A percentile compares a stretch with the other conserved stretches of the same genome.
These are phyloP conservation scores for Alternaria solani DNA, from an alignment of 2,329 filamentous ascomycete genomes.

Conservation along the genomic window DNA sequence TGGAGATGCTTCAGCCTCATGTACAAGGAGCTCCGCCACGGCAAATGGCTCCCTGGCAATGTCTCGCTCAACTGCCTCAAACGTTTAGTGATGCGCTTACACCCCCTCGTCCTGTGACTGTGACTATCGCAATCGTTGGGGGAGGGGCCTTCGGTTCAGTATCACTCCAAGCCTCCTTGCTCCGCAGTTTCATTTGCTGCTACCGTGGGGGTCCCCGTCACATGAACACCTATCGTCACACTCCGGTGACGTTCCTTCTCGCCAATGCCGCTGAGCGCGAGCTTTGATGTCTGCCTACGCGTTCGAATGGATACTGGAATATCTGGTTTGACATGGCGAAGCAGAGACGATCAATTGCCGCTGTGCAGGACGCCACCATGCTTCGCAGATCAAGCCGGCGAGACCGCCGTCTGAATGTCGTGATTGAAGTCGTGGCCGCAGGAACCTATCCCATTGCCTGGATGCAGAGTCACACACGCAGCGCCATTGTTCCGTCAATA, in stretches of 20 bases:
- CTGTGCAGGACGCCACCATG: slow-evolving; percentile 18
- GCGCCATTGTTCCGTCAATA: slow-evolving; percentile 31
- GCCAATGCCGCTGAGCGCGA: slow-evolving; percentile 21
- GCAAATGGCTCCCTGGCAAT: slow-evolving; percentile 49
- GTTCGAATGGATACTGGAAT: slow-evolving; percentile 11
- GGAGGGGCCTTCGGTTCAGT: slow-evolving; percentile 17
- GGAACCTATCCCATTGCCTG: slow-evolving; percentile 22
- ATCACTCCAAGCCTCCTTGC: slow-evolving; percentile 34
- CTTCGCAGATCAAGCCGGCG: slow-evolving; percentile 15
- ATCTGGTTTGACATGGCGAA: slow-evolving; percentile 9
- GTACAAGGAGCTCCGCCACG: slow-evolving; percentile 46
- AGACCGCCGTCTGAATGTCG: slow-evolving; percentile 19
- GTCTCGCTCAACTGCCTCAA: slow-evolving; percentile 39
- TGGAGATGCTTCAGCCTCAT: slow-evolving; percentile 48
- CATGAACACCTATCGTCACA: slow-evolving; percentile 24
- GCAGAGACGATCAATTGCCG: slow-evolving; percentile 20
- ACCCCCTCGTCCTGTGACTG: slow-evolving; percentile 36
- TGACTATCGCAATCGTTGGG: slow-evolving; percentile 31
- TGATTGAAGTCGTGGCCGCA: slow-evolving; percentile 21
- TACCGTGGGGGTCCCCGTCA: slow-evolving; percentile 40
- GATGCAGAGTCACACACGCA: slow-evolving; percentile 17
- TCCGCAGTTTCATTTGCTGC: slow-evolving; percentile 38
- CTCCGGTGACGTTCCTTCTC: slow-evolving; percentile 25
- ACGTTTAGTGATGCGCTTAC: slow-evolving; percentile 50
- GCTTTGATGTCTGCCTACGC: slow-evolving; percentile 24